Evolutionary conservation across 2,329 filamentous ascomycete genomes (phyloP).

Genomic region (Trichoderma arundinaceum): DNA sequence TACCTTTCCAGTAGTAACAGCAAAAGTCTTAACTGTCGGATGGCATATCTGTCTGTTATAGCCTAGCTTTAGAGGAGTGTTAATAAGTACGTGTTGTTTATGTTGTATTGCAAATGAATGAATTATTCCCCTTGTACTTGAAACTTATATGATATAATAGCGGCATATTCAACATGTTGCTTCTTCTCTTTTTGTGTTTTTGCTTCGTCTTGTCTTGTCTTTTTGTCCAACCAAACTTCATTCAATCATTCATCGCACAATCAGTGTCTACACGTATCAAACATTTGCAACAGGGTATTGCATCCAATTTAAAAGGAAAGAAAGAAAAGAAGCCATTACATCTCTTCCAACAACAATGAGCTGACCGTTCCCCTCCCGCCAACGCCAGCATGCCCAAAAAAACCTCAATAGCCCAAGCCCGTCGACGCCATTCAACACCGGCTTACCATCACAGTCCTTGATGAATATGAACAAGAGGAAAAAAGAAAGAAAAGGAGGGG

Average conservation of each 20-base stretch:
- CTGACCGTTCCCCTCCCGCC: not conserved
- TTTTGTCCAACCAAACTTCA: constrained; percentile 6
- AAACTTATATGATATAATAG: not conserved
- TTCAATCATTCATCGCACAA: constrained; percentile 23
- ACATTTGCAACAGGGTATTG: constrained; percentile 25
- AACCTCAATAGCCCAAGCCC: constrained; percentile 27
- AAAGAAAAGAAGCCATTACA: not conserved
- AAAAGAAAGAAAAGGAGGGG: constrained; percentile 27
- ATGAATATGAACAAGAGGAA: constrained; percentile 23
- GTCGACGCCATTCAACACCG: constrained; percentile 34
- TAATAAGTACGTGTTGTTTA: constrained; percentile 10
- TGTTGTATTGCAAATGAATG: constrained; percentile 2
- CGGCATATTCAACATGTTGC: constrained; percentile 12
- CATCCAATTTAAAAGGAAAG: constrained; percentile 12
- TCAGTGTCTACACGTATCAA: constrained; percentile 21
- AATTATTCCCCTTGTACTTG: not conserved
- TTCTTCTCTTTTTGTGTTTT: not conserved
- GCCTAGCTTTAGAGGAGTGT: not conserved
- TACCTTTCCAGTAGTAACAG: no score
- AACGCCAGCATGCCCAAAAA: constrained; percentile 18
- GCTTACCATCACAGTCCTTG: constrained; percentile 8
- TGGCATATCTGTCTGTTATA: no score
- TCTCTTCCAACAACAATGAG: constrained; percentile 5
- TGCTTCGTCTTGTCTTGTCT: not conserved
- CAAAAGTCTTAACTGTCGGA: no score